Evolutionary conservation across 2,329 filamentous ascomycete genomes (phyloP).

Genomic region (Curvularia spicifera): DNA sequence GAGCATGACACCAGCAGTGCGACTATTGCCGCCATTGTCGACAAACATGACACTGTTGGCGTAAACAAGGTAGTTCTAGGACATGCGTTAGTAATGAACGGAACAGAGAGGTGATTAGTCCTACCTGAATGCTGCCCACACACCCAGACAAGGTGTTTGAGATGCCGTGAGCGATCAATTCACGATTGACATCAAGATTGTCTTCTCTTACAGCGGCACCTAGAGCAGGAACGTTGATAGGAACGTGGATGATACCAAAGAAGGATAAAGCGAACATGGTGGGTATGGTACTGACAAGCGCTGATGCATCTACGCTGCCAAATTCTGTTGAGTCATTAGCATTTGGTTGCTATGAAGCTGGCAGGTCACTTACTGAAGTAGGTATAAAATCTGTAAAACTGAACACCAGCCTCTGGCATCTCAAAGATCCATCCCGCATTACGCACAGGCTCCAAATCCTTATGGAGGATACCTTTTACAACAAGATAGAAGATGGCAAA

Average conservation of each 20-base stretch:
- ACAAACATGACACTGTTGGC: constrained; percentile 98
- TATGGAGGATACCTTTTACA: constrained; percentile 70
- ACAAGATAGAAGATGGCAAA: constrained; percentile 79
- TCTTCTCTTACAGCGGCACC: constrained; percentile 92
- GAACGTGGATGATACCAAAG: constrained; percentile 95
- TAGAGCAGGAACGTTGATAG: constrained; percentile 95
- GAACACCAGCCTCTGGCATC: constrained; percentile 80
- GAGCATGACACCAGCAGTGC: constrained; percentile 84
- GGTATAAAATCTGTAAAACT: constrained; percentile 98
- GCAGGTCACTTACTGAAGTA: constrained; percentile 75
- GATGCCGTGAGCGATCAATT: constrained; percentile 89
- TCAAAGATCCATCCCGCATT: constrained; percentile 88
- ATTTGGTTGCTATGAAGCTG: not conserved
- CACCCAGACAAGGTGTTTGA: constrained; percentile 91
- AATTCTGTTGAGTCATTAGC: constrained; percentile 65
- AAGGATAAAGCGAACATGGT: constrained; percentile 98
- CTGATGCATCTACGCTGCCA: constrained; percentile 79
- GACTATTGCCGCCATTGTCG: constrained; percentile 84
- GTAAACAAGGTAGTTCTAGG: constrained; percentile 91
- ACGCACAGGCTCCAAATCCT: constrained; percentile 72
- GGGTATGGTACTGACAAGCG: constrained; percentile 81
- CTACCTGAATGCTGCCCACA: constrained; percentile 78
- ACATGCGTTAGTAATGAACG: constrained; percentile 25
- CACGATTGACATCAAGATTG: constrained; percentile 86
- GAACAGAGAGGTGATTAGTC: not conserved